These are phyloP conservation scores for Acanthamoeba sp. DNA, from an alignment of 208 protist species.

Conservation along the genomic window DNA sequence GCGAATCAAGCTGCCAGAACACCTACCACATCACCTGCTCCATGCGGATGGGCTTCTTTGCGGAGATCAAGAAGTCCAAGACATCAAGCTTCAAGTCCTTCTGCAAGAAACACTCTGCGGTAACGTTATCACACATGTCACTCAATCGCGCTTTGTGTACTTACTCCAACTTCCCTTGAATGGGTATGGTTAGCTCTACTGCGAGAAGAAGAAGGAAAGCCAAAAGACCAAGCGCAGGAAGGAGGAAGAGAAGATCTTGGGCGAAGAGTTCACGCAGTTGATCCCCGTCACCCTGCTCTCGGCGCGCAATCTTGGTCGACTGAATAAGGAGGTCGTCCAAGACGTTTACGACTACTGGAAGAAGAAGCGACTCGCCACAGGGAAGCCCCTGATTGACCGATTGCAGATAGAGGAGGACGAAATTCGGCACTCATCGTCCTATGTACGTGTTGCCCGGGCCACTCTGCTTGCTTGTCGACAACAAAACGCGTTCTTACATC, in stretches of 20 bases:
- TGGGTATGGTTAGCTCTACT: neutral
- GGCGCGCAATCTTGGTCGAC: neutral
- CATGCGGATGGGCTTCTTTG: conserved; percentile 56
- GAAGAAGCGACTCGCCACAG: conserved; percentile 27
- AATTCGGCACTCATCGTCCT: conserved; percentile 43
- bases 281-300: neutral
- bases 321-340: conserved; percentile 47
- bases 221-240: conserved; percentile 58
- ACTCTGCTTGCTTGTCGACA: too few species aligned
- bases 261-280: conserved; percentile 39
- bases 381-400: conserved; percentile 25
- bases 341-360: conserved; percentile 60
- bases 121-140: neutral
- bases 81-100: conserved; percentile 10
- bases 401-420: conserved; percentile 19
- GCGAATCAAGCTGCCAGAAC: conserved; percentile 7
- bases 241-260: conserved; percentile 50
- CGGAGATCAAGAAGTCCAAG: conserved; percentile 55
- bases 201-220: conserved; percentile 52
- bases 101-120: conserved; percentile 55
- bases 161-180: neutral
- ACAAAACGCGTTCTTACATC: neutral
- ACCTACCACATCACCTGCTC: conserved; percentile 53
- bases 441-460: too few species aligned
- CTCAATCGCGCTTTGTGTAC: neutral